phyloP scores from a whole-genome alignment of 108 stramenopile genomes.

The Conticribra guillardii region DNA sequence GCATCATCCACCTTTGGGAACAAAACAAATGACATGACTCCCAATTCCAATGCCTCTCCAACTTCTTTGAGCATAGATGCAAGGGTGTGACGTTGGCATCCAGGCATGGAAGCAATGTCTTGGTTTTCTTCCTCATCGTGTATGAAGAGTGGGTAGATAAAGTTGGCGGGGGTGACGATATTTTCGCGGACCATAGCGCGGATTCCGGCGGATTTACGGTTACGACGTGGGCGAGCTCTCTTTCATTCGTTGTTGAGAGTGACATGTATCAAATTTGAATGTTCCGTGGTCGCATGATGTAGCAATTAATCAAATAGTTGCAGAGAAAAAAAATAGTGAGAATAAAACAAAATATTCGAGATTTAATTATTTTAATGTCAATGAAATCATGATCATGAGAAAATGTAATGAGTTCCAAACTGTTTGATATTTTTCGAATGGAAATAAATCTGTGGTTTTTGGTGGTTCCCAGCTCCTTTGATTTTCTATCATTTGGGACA shows the following conservation, averaged over 20 bases:
- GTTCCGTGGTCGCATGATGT: too few relatives aligned
- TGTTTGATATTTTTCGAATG: not conserved
- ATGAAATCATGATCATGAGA: too few relatives aligned
- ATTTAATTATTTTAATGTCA: too few relatives aligned
- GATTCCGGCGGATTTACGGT: slow-evolving; percentile 92
- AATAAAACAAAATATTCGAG: too few relatives aligned
- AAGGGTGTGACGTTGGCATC: slow-evolving; percentile 90
- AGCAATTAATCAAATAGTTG: too few relatives aligned
- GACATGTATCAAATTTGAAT: too few relatives aligned
- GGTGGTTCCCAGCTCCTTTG: too few relatives aligned
- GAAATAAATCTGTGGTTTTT: not conserved
- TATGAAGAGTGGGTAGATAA: slow-evolving; percentile 98
- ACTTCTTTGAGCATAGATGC: slow-evolving; percentile 91
- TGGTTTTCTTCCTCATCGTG: slow-evolving; percentile 90
- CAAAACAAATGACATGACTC: slow-evolving; percentile 92
- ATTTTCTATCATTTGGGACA: too few relatives aligned
- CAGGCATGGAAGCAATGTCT: slow-evolving; percentile 94
- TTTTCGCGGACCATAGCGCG: slow-evolving; percentile 96
- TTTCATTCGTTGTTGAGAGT: slow-evolving; percentile 5
- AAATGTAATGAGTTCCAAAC: too few relatives aligned
- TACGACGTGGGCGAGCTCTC: slow-evolving; percentile 92
- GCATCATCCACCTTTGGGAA: slow-evolving; percentile 97
- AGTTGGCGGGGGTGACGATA: slow-evolving; percentile 94
- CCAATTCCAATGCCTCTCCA: slow-evolving; percentile 84
- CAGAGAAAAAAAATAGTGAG: too few relatives aligned